phyloP scores from a whole-genome alignment of 345 rosid species.

The Pelargonium nanum region DNA sequence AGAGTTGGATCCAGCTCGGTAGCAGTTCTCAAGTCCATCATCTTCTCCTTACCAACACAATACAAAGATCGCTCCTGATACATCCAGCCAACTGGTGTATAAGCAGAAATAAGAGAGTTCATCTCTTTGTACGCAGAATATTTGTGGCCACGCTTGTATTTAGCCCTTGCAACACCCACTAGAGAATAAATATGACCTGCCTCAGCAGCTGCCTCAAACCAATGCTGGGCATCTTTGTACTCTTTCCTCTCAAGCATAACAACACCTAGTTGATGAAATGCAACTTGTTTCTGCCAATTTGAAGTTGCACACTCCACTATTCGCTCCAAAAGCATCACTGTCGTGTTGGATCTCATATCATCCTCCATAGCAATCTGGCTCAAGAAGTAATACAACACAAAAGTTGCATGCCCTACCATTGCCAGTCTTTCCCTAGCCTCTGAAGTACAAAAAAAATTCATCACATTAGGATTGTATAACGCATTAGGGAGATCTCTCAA shows the following conservation, averaged over 20 bases:
- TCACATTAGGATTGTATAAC: too few species aligned
- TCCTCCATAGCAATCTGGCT: conserved; percentile 77
- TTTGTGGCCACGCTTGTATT: conserved; percentile 77
- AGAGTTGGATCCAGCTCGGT: conserved; percentile 85
- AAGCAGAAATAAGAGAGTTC: conserved; percentile 48
- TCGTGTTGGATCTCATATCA: conserved; percentile 75
- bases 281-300: conserved; percentile 78
- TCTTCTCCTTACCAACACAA: conserved; percentile 62
- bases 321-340: conserved; percentile 84
- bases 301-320: conserved; percentile 55
- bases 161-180: conserved; percentile 81
- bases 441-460: too few species aligned
- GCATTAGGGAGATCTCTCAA: too few species aligned
- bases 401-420: conserved; percentile 66
- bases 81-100: conserved; percentile 80
- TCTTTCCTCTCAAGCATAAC: conserved; percentile 88
- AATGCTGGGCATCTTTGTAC: conserved; percentile 73
- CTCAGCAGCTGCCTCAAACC: conserved; percentile 64
- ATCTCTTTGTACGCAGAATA: conserved; percentile 76
- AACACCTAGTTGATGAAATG: conserved; percentile 72
- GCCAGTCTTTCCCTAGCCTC: conserved; percentile 52
- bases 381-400: conserved; percentile 58
- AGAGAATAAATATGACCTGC: conserved; percentile 65
- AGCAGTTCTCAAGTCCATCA: conserved; percentile 54
- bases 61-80: conserved; percentile 82